Conservation (phyloP, 2,329 filamentous ascomycete genomes). For the Colletotrichum lentis region DNA sequence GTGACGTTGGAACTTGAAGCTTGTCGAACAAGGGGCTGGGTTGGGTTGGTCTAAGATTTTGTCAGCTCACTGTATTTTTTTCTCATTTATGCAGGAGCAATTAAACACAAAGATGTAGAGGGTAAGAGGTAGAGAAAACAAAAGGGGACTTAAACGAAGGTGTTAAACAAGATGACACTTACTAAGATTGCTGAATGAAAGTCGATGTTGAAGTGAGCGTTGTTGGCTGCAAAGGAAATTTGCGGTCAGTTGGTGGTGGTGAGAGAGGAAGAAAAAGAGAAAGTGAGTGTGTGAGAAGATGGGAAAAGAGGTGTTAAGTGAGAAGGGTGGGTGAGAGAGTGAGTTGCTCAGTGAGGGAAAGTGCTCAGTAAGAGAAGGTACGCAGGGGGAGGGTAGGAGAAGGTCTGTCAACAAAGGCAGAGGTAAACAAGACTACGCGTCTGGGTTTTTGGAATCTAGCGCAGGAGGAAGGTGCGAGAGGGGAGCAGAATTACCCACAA, state of each 20-base stretch:
- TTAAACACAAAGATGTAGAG: background rate
- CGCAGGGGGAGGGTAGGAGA: background rate
- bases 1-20: constrained; percentile 8
- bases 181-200: constrained; percentile 15
- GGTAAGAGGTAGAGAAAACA: background rate
- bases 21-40: constrained; percentile 2
- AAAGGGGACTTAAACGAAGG: background rate
- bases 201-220: background rate
- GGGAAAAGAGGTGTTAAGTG: constrained; percentile 2
- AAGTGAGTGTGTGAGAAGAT: background rate
- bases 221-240: constrained; percentile 9
- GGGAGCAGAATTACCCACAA: background rate
- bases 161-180: constrained; percentile 2
- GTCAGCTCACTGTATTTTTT: background rate
- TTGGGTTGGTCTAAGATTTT: background rate
- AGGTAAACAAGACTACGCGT: background rate
- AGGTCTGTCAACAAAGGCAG: constrained; percentile 20
- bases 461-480: constrained; percentile 20
- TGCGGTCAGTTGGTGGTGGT: constrained; percentile 3
- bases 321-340: background rate
- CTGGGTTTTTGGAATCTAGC: background rate
- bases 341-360: background rate
- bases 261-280: background rate
- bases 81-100: background rate
- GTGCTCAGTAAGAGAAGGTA: constrained; percentile 6